phyloP scores from a whole-genome alignment of 305 asterid species.

The Fraxinus albicans region DNA sequence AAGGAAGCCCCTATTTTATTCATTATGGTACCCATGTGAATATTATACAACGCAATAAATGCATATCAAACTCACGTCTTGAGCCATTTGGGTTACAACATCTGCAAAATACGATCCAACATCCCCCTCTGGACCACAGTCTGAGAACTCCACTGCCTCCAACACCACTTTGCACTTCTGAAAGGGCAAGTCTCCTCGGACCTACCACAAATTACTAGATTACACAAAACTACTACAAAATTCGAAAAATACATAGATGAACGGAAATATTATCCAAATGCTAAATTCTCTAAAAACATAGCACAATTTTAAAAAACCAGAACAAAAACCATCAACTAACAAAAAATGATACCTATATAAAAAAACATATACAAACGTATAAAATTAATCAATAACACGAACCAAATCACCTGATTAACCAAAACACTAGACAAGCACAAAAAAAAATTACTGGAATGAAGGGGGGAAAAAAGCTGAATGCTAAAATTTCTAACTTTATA shows the following conservation, averaged over 20 bases:
- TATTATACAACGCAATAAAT: slow-evolving; percentile 1
- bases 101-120: slow-evolving; percentile 91
- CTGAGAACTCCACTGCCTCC: slow-evolving; percentile 79
- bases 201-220: slow-evolving; percentile 40
- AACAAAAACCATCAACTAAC: not conserved
- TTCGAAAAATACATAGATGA: not conserved
- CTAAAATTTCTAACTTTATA: not conserved
- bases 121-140: slow-evolving; percentile 66
- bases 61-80: slow-evolving; percentile 64
- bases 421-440: not conserved
- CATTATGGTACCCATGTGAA: not conserved
- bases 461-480: not conserved
- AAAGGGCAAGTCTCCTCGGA: slow-evolving; percentile 85
- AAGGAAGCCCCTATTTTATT: not conserved
- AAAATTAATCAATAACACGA: slow-evolving; percentile 40
- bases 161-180: slow-evolving; percentile 82
- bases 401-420: not conserved
- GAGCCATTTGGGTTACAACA: slow-evolving; percentile 89
- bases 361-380: not conserved
- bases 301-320: not conserved
- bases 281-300: not conserved
- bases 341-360: not conserved
- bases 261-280: not conserved
- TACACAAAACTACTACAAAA: slow-evolving; percentile 14
- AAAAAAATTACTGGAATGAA: not conserved